A percentile compares a stretch with the other conserved stretches of the same genome.
Evolutionary conservation across 1,284 basidiomycete species (phyloP).

Genomic region (Malassezia equina): DNA sequence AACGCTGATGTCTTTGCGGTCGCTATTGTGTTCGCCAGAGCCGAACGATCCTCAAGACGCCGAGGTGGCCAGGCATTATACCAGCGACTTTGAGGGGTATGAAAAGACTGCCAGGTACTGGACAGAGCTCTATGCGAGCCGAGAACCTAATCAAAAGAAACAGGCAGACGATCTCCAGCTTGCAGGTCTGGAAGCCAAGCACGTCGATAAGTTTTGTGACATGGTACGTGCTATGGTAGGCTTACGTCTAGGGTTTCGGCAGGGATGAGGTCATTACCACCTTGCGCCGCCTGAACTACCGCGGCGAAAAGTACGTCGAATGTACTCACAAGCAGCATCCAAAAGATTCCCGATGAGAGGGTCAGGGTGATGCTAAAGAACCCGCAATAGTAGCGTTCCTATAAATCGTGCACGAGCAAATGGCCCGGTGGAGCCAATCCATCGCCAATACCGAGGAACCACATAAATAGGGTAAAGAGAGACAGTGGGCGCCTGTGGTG

Average conservation of each 20-base stretch:
- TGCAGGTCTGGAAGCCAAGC: constrained; percentile 51
- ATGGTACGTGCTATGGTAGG: constrained; percentile 25
- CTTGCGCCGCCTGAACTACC: constrained; percentile 78
- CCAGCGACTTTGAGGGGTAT: constrained; percentile 73
- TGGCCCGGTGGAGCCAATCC: constrained; percentile 11
- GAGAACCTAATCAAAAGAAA: constrained; percentile 16
- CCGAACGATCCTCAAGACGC: constrained; percentile 97
- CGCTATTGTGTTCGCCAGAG: constrained; percentile 87
- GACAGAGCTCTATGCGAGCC: constrained; percentile 50
- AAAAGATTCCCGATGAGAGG: constrained; percentile 34
- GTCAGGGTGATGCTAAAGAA: constrained; percentile 18
- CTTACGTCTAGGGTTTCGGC: constrained; percentile 54
- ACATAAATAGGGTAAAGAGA: constrained; percentile 9
- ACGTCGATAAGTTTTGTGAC: constrained; percentile 51
- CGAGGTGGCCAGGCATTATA: constrained; percentile 83
- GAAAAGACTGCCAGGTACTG: constrained; percentile 88
- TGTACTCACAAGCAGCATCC: constrained; percentile 17
- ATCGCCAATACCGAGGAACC: constrained; percentile 5
- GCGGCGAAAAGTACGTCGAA: constrained; percentile 59
- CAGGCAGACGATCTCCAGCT: constrained; percentile 50
- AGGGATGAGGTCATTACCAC: constrained; percentile 73
- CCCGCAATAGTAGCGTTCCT: background rate
- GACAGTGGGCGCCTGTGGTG: background rate
- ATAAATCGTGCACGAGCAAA: constrained; percentile 8
- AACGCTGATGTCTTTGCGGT: constrained; percentile 89